These are phyloP conservation scores for Neospermospora avenae DNA, from an alignment of 2,329 filamentous ascomycete genomes.

Conservation along the genomic window DNA sequence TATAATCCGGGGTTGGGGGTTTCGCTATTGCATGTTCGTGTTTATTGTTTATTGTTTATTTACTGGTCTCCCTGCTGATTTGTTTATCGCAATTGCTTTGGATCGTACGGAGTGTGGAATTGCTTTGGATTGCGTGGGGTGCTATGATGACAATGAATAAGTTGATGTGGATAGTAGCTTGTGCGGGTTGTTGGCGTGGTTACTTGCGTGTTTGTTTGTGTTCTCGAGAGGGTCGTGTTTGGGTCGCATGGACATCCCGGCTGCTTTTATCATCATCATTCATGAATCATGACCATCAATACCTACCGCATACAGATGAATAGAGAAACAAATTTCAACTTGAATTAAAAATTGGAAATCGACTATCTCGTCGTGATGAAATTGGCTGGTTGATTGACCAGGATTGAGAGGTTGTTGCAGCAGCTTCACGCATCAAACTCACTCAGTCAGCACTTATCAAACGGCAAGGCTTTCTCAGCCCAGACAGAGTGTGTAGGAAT, in stretches of 20 bases:
- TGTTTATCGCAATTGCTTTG: constrained; percentile 7
- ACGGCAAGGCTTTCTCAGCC: neutral
- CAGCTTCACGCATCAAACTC: too few species aligned
- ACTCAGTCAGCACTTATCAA: neutral
- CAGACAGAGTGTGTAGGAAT: constrained; percentile 3
- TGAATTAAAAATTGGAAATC: constrained; percentile 17
- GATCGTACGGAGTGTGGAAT: constrained; percentile 12
- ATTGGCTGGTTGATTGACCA: too few species aligned
- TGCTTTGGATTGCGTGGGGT: constrained; percentile 6
- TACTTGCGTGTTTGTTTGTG: constrained; percentile 10
- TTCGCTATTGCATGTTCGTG: neutral
- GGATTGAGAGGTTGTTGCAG: too few species aligned
- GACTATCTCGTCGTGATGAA: too few species aligned
- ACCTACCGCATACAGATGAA: constrained; percentile 7
- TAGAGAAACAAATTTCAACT: constrained; percentile 6
- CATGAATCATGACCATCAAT: constrained; percentile 16
- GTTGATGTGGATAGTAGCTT: constrained; percentile 16
- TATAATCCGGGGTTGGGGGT: constrained; percentile 9
- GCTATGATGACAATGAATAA: constrained; percentile 12
- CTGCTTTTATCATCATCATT: constrained; percentile 7
- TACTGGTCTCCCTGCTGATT: too few species aligned
- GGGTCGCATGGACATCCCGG: neutral
- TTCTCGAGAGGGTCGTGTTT: neutral
- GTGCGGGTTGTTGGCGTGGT: neutral
- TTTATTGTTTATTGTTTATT: constrained; percentile 6